Percentiles rank a stretch among this genome's conserved stretches.
phyloP scores from a whole-genome alignment of 2,329 filamentous ascomycete species.

The Gremmenia infestans region DNA sequence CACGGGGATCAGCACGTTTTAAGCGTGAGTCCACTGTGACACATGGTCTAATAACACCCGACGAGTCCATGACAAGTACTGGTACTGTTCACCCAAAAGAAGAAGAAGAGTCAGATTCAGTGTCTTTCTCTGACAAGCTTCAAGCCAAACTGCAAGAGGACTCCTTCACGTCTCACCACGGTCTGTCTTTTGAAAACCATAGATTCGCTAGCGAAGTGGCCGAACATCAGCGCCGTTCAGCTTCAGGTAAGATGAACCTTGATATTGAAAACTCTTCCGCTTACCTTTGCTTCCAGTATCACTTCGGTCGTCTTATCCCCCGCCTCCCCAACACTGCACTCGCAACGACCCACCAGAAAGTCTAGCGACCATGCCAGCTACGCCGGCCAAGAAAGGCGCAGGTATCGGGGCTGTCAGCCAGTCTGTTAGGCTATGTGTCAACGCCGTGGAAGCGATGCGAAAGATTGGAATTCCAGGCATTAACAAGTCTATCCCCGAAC shows the following conservation, averaged over 20 bases:
- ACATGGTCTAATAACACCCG: conserved; percentile 12
- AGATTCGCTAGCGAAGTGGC: background rate
- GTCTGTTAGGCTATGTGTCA: conserved; percentile 60
- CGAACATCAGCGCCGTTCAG: conserved; percentile 3
- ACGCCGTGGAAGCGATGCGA: conserved; percentile 63
- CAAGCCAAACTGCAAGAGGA: conserved; percentile 1
- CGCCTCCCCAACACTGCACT: background rate
- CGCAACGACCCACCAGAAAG: background rate
- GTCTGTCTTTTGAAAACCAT: background rate
- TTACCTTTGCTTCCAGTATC: background rate
- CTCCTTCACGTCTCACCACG: conserved; percentile 1
- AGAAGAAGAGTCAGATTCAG: conserved; percentile 5
- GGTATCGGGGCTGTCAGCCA: conserved; percentile 51
- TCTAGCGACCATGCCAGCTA: conserved; percentile 11
- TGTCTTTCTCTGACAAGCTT: conserved; percentile 5
- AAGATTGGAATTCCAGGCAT: conserved; percentile 67
- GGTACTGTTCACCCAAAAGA: conserved; percentile 8
- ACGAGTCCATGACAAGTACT: conserved; percentile 8
- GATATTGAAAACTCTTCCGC: background rate
- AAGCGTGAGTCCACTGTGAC: conserved; percentile 15
- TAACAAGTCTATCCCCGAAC: conserved; percentile 64
- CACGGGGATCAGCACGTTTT: background rate
- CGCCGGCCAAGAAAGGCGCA: conserved; percentile 22
- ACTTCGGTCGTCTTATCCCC: background rate
- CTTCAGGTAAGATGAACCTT: conserved; percentile 5